Evolutionary conservation across 352 stramenopile genomes (phyloP), one percentile per base, ranked within the genome.

Genomic region (Pythium brassicae): DNA sequence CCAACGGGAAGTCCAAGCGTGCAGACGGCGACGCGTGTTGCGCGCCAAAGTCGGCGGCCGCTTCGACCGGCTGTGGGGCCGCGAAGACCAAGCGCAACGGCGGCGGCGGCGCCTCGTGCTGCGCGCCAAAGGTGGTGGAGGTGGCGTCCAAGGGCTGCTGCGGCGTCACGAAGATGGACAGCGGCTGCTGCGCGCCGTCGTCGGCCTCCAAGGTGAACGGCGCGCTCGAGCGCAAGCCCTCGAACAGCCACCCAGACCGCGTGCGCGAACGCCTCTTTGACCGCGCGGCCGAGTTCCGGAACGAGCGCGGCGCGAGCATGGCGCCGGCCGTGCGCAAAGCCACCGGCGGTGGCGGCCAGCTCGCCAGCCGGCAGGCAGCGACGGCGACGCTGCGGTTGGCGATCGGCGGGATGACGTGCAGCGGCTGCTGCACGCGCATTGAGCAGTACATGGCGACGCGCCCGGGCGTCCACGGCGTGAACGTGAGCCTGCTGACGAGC

Each of bases 321-420:
- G 59, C 59, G 17, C 35, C 39, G 25, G 22, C 34, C 17, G 39
- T n/a, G 2, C 45, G 22, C 47, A 57, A 46, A 14, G 29, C 32
- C 32, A 37, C 32, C 9, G 32, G 32, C 6, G 32, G 32, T 37
- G 32, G 32, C 29, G 29, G 29, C 10, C 29, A 10, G 25, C 27
- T 39, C 19, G n/a, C 26, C 7, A 22, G 14, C 25, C 19, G 46
- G 20, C 40, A 37, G 19, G 53, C 50, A 27, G 47, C 49, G n/a
- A 20, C 25, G 0, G 25, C 25, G 34, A 72, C 70, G 4, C 62
- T 87, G 49, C 72, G 76, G 8, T 65, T 90, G 11, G 71, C 71
- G 59, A 90, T 90, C 39, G 69, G 67, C 43, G 86, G 87, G 15
- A 96, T 96, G 87, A 95, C 85, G 15, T 95, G 87, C 69, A 91